Evolutionary conservation across 2,329 filamentous ascomycete species (phyloP).

Genomic region (Colletotrichum magnum): DNA sequence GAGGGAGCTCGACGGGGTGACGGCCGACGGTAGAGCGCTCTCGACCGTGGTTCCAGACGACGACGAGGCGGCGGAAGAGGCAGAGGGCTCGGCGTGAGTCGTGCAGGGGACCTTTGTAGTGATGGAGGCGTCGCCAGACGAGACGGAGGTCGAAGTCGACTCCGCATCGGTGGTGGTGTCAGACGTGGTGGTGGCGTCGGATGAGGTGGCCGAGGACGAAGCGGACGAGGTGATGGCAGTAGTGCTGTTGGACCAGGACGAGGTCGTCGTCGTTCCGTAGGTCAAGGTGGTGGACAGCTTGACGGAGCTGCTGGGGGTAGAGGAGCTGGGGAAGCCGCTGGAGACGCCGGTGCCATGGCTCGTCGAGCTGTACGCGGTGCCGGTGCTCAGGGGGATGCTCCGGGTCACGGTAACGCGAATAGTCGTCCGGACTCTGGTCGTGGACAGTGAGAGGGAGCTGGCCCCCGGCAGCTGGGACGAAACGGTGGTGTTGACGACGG

Average conservation of each 20-base stretch:
- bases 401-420: conserved; percentile 30
- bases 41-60: conserved; percentile 14
- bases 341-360: conserved; percentile 13
- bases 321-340: conserved; percentile 5
- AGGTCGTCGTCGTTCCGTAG: conserved; percentile 24
- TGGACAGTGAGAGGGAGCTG: conserved; percentile 7
- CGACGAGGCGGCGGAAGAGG: background rate
- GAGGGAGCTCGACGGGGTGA: background rate
- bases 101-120: conserved; percentile 20
- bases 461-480: conserved; percentile 23
- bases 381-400: conserved; percentile 7
- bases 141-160: background rate
- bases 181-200: background rate
- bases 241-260: background rate
- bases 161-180: background rate
- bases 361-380: conserved; percentile 21
- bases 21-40: conserved; percentile 16
- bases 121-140: background rate
- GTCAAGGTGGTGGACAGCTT: conserved; percentile 27
- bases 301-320: conserved; percentile 15
- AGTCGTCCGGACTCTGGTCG: conserved; percentile 21
- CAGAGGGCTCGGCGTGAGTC: background rate
- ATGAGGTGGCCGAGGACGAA: background rate
- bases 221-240: background rate
- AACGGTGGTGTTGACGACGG: conserved; percentile 29